A percentile compares a stretch with the other conserved stretches of the same genome.
These are phyloP conservation scores for Ceratocystis albifundus DNA, from an alignment of 2,329 filamentous ascomycete genomes.

Conservation along the genomic window DNA sequence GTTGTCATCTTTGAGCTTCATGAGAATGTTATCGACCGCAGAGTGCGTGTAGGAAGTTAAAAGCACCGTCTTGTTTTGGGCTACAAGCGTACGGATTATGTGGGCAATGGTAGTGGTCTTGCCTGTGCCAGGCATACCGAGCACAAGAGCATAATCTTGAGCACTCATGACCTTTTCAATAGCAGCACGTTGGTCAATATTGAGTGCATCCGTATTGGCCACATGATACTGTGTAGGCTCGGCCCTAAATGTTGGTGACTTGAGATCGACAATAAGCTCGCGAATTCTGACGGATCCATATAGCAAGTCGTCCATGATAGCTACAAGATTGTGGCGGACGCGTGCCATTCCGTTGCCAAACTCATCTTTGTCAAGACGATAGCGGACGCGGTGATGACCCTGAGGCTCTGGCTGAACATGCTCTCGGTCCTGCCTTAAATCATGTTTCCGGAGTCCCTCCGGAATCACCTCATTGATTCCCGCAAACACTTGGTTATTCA, in stretches of 20 bases:
- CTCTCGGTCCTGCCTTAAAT: not conserved
- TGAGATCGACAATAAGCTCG: conserved; percentile 66
- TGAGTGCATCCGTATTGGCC: conserved; percentile 52
- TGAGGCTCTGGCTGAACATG: not conserved
- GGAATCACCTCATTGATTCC: conserved; percentile 74
- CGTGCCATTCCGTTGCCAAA: conserved; percentile 97
- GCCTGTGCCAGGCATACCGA: conserved; percentile 96
- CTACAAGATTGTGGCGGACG: conserved; percentile 84
- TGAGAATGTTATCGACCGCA: conserved; percentile 91
- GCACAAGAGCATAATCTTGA: conserved; percentile 86
- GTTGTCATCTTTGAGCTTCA: conserved; percentile 73
- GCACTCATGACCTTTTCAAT: conserved; percentile 95
- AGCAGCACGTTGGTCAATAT: conserved; percentile 73
- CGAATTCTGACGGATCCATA: conserved; percentile 62
- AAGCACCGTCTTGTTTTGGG: conserved; percentile 82
- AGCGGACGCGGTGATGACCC: conserved; percentile 41
- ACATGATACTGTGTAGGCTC: conserved; percentile 52
- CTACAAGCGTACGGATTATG: conserved; percentile 81
- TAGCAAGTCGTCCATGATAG: conserved; percentile 72
- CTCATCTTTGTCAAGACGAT: conserved; percentile 91
- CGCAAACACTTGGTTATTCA: conserved; percentile 70
- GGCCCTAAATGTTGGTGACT: conserved; percentile 60
- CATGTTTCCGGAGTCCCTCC: conserved; percentile 14
- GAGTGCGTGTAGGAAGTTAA: conserved; percentile 95
- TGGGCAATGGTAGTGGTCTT: conserved; percentile 98